These are phyloP conservation scores for Pascua sp. DNA, from an alignment of 1,284 basidiomycete species.

Conservation along the genomic window DNA sequence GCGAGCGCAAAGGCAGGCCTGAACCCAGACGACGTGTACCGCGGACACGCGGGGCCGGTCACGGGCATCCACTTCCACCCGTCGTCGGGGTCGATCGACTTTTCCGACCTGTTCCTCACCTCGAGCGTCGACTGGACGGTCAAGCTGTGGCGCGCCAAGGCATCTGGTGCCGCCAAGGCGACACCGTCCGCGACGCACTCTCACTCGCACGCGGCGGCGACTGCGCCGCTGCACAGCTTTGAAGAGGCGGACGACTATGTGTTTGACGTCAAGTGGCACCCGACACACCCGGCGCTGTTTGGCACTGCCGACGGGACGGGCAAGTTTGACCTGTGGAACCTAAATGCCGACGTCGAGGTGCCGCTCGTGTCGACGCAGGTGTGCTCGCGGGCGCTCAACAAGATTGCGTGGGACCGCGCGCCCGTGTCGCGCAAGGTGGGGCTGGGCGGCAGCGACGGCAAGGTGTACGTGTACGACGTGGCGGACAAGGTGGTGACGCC, in stretches of 20 bases:
- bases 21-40: slow-evolving; percentile 85
- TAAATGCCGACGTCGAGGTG: slow-evolving; percentile 85
- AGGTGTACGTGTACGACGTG: slow-evolving; percentile 88
- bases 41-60: slow-evolving; percentile 86
- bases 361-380: slow-evolving; percentile 42
- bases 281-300: slow-evolving; percentile 87
- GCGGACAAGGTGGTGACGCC: slow-evolving; percentile 76
- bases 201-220: slow-evolving; percentile 29
- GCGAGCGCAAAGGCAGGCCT: slow-evolving; percentile 94
- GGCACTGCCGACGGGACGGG: slow-evolving; percentile 91
- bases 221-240: slow-evolving; percentile 79
- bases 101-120: slow-evolving; percentile 90
- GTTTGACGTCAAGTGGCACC: slow-evolving; percentile 98
- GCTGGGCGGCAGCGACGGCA: slow-evolving; percentile 86
- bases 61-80: slow-evolving; percentile 95
- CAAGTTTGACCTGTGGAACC: slow-evolving; percentile 93
- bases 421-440: slow-evolving; percentile 70
- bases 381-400: slow-evolving; percentile 81
- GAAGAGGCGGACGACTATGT: slow-evolving; percentile 97
- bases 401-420: slow-evolving; percentile 86
- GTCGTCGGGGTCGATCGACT: slow-evolving; percentile 80
- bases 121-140: slow-evolving; percentile 93
- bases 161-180: slow-evolving; percentile 48
- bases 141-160: slow-evolving; percentile 79
- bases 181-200: slow-evolving; percentile 2